phyloP scores from a whole-genome alignment of 148 eudicot species.

The Vaccinium macrocarpon region DNA sequence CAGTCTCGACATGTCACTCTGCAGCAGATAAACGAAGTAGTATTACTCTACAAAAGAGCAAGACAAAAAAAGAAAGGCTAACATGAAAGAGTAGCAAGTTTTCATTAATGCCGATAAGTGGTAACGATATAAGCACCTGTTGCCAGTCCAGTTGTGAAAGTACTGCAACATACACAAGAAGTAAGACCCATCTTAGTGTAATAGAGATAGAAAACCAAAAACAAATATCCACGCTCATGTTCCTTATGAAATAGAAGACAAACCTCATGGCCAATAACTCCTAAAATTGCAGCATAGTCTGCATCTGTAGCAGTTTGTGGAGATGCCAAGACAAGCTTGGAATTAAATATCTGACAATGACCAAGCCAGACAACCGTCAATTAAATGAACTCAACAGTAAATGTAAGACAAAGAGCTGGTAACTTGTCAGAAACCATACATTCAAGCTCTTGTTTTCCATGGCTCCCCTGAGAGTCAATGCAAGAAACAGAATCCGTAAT shows the following conservation, averaged over 20 bases:
- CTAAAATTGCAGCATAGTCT: slow-evolving; percentile 95
- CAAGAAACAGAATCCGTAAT: slow-evolving; percentile 8
- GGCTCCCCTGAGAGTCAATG: slow-evolving; percentile 79
- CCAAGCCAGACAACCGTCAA: slow-evolving; percentile 14
- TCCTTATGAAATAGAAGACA: slow-evolving; percentile 16
- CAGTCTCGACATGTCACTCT: slow-evolving; percentile 99
- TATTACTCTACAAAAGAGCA: not conserved
- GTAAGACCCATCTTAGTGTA: slow-evolving; percentile 21
- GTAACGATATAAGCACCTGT: slow-evolving; percentile 52
- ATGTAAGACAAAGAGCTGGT: not conserved
- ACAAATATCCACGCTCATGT: not conserved
- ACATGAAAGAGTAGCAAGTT: not conserved
- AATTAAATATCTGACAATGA: slow-evolving; percentile 79
- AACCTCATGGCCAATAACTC: slow-evolving; percentile 99
- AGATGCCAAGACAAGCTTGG: slow-evolving; percentile 98
- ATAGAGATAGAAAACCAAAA: not conserved
- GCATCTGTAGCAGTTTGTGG: slow-evolving; percentile 97
- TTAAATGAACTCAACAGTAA: not conserved
- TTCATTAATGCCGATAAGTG: not conserved
- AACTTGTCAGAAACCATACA: slow-evolving; percentile 42
- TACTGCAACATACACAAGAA: slow-evolving; percentile 57
- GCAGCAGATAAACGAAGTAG: slow-evolving; percentile 15
- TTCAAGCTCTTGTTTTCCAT: slow-evolving; percentile 99
- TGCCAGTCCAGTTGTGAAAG: slow-evolving; percentile 99
- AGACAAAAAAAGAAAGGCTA: not conserved